A percentile compares a stretch with the other conserved stretches of the same genome.
Evolutionary conservation across 1,284 basidiomycete species (phyloP).

Genomic region (Apiotrichum veenhuisii): DNA sequence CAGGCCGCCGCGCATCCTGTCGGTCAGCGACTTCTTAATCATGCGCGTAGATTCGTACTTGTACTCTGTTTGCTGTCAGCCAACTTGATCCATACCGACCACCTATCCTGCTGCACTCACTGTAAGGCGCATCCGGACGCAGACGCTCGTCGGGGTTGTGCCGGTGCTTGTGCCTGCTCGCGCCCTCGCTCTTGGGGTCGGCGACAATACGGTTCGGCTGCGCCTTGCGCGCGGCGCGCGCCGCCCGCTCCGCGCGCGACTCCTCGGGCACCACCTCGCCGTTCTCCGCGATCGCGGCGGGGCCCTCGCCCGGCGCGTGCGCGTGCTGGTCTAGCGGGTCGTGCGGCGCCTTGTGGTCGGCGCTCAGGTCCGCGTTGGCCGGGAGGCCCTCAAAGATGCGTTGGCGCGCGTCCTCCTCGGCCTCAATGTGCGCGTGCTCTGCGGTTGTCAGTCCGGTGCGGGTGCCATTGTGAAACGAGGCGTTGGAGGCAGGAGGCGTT

Average conservation of each 20-base stretch:
- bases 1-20: constrained; percentile 40
- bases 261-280: not conserved
- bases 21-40: constrained; percentile 1
- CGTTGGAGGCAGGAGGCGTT: not conserved
- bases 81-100: no score
- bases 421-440: constrained; percentile 80
- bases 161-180: not conserved
- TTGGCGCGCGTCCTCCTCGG: constrained; percentile 62
- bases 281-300: constrained; percentile 11
- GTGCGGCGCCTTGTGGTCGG: constrained; percentile 35
- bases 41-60: not conserved
- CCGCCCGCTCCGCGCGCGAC: constrained; percentile 1
- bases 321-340: constrained; percentile 46
- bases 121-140: constrained; percentile 45
- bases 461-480: not conserved
- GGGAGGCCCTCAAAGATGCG: constrained; percentile 45
- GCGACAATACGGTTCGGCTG: constrained; percentile 5
- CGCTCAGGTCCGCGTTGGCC: constrained; percentile 34
- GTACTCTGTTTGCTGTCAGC: not conserved
- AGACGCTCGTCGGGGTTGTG: constrained; percentile 35
- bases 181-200: constrained; percentile 16
- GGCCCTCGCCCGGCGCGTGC: constrained; percentile 41
- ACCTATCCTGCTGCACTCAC: constrained; percentile 28
- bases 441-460: constrained; percentile 35
- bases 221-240: not conserved